Base-by-base conservation (phyloP, 352 stramenopile genomes). In the Saprolegnia parasitica region DNA sequence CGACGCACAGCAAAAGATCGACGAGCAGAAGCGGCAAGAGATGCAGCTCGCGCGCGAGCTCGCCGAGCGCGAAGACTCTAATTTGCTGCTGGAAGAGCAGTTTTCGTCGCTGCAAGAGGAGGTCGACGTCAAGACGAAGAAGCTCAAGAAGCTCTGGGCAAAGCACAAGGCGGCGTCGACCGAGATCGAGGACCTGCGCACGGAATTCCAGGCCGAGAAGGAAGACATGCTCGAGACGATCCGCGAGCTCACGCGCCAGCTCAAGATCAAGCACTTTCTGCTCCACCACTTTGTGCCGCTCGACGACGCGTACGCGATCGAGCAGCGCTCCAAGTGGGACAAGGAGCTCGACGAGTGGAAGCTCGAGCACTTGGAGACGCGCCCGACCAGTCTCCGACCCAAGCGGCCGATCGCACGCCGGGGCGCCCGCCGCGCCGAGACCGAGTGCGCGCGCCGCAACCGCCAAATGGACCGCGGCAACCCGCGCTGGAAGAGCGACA, bases 211-310 rank as follows among this genome's bases (percentile, higher is more conserved):
- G 76, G 75, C 77, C 4, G 96, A 99, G 73, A 94, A 96, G 54
- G 90, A 97, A 70, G 93, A 98, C 71, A 96, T 98, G 85, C 83
- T 98, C 23, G 91, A 98, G 58, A 96, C 90, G 5, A 96, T 99
- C 45, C 86, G 96, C 13, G 88, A 98, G 71, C 81, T 98, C 45
- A 96, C 89, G 21, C 85, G 89, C 24, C 90, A 98, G 71, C 73
- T 98, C 46, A 98, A 99, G 77, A 84, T 99, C 32, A 98, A 98
- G 75, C 86, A 98, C 39, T 72, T 98, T 23, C 71, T 98, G 24
- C 77, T 98, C 46, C 79, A 77, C 6, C 84, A 96, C 39, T 98
- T 98, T 74, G 88, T 93, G 52, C 86, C 84, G 15, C 65, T 86
- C 21, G 81, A 91, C 62, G 79, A 89, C 10, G 81, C 77, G 4